Evolutionary conservation across 176 grass and related monocot genomes (phyloP), one percentile per base, ranked within the genome.

Genomic region (Hordeum marinum): DNA sequence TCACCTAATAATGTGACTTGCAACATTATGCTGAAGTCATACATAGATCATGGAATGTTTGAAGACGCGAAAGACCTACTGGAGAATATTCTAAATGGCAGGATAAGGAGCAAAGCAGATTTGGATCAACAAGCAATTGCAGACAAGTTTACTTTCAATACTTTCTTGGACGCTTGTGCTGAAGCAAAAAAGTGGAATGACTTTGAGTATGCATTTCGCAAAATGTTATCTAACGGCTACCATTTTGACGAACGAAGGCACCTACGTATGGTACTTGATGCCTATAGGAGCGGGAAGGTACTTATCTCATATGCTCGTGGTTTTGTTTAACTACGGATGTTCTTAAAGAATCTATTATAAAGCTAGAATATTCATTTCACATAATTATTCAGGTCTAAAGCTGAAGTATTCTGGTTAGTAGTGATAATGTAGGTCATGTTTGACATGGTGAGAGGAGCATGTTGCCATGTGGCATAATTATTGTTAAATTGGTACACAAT

Each of bases 141-240:
- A 41, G 93, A 98, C 92, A 98, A 94, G 80, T 95, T 92, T 87
- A 95, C 93, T 75, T 98, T 94, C 84, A 95, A 98, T 89, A 98
- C 78, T 81, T 95, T 98, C 87, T 90, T 95, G 66, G 93, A 98
- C 62, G 89, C 87, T 67, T 95, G 93, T 81, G 93, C 85, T 39
- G 77, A 92, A 80, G 88, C 65, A 63, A 83, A 90, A 41, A 92
- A 86, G 13, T 98, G 93, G 93, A 84, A 98, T 83, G 91, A 98
- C 75, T 92, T 98, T 46, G 85, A 91, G 83, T 92, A 80, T 80
- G 89, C 72, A n/a, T 98, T 92, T 86, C 58, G 41, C 4, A 24
- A 90, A 81, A 98, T 98, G 96, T 41, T 98, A 82, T 83, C 66
- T 31, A 87, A 79, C 40, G 84, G 88, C 29, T 85, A 89, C 78